Evolutionary conservation across 1,139 yeast species (phyloP).

Genomic region (Diutina sp.): DNA sequence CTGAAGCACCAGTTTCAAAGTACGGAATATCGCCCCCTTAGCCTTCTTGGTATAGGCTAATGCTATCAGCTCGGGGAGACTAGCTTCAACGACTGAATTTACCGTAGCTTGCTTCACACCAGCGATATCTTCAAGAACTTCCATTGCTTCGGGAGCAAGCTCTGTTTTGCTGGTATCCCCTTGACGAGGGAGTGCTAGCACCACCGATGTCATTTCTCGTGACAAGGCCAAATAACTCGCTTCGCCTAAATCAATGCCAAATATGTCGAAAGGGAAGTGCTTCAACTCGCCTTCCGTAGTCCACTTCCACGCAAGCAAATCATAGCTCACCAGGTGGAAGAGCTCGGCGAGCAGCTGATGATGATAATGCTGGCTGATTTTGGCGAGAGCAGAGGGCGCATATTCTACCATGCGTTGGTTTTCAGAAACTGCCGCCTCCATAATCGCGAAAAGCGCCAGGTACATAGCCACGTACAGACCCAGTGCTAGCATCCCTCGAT

Average conservation of each 20-base stretch:
- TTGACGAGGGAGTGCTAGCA: background rate
- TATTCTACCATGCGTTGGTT: background rate
- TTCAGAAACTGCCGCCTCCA: background rate
- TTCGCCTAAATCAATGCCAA: background rate
- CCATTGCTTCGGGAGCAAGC: background rate
- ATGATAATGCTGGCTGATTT: background rate
- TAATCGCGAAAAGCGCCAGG: background rate
- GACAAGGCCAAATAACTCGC: background rate
- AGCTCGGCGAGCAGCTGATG: background rate
- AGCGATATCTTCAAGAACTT: slow-evolving; percentile 6
- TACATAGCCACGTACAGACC: background rate
- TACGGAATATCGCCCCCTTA: slow-evolving; percentile 12
- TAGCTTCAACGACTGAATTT: slow-evolving; percentile 14
- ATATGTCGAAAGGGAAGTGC: background rate
- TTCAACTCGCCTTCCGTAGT: background rate
- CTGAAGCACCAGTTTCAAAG: background rate
- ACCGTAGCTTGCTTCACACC: slow-evolving; percentile 7
- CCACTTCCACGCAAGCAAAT: background rate
- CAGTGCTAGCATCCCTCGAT: background rate
- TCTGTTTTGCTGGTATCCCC: background rate
- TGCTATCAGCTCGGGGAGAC: slow-evolving; percentile 26
- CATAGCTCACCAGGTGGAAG: background rate
- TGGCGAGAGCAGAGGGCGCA: background rate
- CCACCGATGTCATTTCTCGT: background rate
- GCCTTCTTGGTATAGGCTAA: slow-evolving; percentile 35